Base-by-base conservation (phyloP, 140 eudicot species). In the Bidens hawaiensis region DNA sequence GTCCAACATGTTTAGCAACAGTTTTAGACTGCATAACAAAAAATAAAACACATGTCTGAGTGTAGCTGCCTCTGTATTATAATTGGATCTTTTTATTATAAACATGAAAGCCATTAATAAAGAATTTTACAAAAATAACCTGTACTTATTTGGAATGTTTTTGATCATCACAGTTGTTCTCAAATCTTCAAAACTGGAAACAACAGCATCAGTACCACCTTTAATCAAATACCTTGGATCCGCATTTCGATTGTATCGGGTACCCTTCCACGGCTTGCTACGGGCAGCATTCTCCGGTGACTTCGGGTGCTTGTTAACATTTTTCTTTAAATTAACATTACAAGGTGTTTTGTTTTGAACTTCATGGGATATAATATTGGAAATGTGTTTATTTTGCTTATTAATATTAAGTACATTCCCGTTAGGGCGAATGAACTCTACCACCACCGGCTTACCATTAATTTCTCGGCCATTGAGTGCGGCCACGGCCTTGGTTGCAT, bases 121-220 rank as follows among this genome's bases (percentile, higher is more conserved):
- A 36, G 3, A 36, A 8, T 36, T 36, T 8, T 36, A 34, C 47
- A 27, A 51, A 46, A 5, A 41, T 55, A 6, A 87, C 96, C 98
- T 91, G 88, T 91, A 91, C 75, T 91, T 91, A 78, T 91, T 91
- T 11, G 98, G 98, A 18, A 91, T 91, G 79, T 91, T 91, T 62
- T 91, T 91, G 3, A 91, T 87, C 98, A 91, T 91, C 33, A 87
- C 89, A 1, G 98, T 91, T 8, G 98, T 91, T 75, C 98, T 80
- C 2, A 81, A 50, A 80, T 91, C 98, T 26, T 59, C 67, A 60
- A 75, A 65, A 57, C 77, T 65, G 50, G 68, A 48, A 58, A 77
- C 17, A 9, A 76, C 53, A n/a, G 67, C 45, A 3, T 69, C 91
- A 30, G n/a, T n/a, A n/a, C 82, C 95, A 65, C 80, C 96, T 4